A percentile compares a stretch with the other conserved stretches of the same genome.
Evolutionary conservation across 2,329 filamentous ascomycete species (phyloP).

Genomic region (Colletotrichum eleusines): DNA sequence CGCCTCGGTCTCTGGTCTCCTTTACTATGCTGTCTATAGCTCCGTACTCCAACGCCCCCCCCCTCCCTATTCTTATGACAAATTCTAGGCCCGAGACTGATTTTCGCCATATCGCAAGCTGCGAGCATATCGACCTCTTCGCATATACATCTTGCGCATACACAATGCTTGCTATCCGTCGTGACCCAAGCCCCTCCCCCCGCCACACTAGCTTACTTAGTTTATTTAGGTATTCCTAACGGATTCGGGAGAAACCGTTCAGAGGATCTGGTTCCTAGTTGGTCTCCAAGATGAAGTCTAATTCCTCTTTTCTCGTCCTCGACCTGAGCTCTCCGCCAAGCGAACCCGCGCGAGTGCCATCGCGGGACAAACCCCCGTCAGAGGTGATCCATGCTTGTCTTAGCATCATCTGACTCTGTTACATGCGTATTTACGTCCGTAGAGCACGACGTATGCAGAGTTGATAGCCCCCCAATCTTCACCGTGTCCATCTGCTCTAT

Average conservation of each 20-base stretch:
- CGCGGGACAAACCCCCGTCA: conserved; percentile 26
- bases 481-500: neutral
- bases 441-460: conserved; percentile 1
- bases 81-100: neutral
- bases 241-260: neutral
- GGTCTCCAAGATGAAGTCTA: conserved; percentile 11
- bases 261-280: neutral
- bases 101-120: neutral
- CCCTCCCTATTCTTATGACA: conserved; percentile 6
- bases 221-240: neutral
- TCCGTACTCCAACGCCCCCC: neutral
- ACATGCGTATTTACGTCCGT: conserved; percentile 29
- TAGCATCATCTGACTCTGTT: conserved; percentile 8
- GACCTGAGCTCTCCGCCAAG: conserved; percentile 17
- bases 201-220: neutral
- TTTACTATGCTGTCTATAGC: neutral
- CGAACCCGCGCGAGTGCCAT: conserved; percentile 19
- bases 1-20: neutral
- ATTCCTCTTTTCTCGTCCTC: conserved; percentile 35
- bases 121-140: neutral
- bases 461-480: conserved; percentile 26
- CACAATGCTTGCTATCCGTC: neutral
- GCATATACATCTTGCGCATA: neutral
- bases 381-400: conserved; percentile 21
- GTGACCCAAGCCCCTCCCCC: neutral